phyloP scores from a whole-genome alignment of 1,284 basidiomycete genomes.

The Cutaneotrichosporon sp. region DNA sequence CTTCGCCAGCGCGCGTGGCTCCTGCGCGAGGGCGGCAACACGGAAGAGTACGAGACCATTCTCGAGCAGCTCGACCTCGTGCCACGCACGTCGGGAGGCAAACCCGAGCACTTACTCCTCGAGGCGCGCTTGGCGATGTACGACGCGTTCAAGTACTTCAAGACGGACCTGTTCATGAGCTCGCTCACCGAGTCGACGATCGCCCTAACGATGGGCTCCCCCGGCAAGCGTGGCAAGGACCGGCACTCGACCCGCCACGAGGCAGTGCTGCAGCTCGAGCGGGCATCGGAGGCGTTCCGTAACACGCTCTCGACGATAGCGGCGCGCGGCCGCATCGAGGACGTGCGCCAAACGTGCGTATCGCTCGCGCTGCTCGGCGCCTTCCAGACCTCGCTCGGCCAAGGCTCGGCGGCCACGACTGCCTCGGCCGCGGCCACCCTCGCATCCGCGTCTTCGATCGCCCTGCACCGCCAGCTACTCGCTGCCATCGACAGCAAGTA shows the following conservation, averaged over 20 bases:
- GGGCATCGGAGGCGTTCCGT: conserved; percentile 71
- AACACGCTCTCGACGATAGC: conserved; percentile 64
- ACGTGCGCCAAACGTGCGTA: conserved; percentile 70
- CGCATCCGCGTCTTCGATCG: conserved; percentile 65
- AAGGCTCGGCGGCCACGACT: conserved; percentile 59
- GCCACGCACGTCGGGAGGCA: conserved; percentile 30
- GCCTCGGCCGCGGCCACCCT: conserved; percentile 65
- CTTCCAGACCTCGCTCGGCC: conserved; percentile 76
- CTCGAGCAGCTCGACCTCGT: conserved; percentile 57
- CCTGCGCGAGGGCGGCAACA: conserved; percentile 62
- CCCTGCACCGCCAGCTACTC: conserved; percentile 69
- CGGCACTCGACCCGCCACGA: conserved; percentile 59
- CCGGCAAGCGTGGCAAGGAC: conserved; percentile 56
- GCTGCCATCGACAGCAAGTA: conserved; percentile 59
- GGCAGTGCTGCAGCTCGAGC: conserved; percentile 63
- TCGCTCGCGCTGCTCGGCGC: conserved; percentile 70
- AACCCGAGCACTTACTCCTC: conserved; percentile 68
- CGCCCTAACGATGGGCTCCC: conserved; percentile 77
- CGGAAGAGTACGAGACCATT: conserved; percentile 59
- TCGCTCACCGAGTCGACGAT: conserved; percentile 84
- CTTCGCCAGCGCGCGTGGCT: conserved; percentile 77
- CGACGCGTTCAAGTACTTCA: conserved; percentile 72
- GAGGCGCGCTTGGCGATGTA: conserved; percentile 73
- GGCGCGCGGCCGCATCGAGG: conserved; percentile 64
- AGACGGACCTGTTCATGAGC: conserved; percentile 79